Percentiles rank a stretch among this genome's conserved stretches.
These are phyloP conservation scores for barrel medic (Medicago truncatula) DNA, from an alignment of 306 rosid genomes.

Conservation along the genomic window MtrunA17r5.0-ANR NC_053045.1:60888001-60888500, in stretches of 20 bases:
- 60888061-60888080: neutral
- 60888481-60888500: too few species aligned
- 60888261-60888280: neutral
- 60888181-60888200: neutral
- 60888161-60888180: neutral
- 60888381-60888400: too few species aligned
- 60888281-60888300: too few species aligned
- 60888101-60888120: neutral
- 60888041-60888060: neutral
- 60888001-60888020: too few species aligned
- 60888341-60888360: too few species aligned
- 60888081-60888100: neutral
- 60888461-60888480: too few species aligned
- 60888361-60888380: too few species aligned
- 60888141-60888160: neutral
- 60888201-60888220: neutral
- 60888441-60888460: too few species aligned
- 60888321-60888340: neutral
- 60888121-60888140: neutral
- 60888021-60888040: neutral
- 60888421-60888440: too few species aligned
- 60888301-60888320: too few species aligned
- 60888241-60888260: neutral
- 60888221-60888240: neutral
- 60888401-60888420: too few species aligned